These are phyloP conservation scores for Cylindrotheca closterium DNA, from an alignment of 108 stramenopile species.

Conservation along the genomic window DNA sequence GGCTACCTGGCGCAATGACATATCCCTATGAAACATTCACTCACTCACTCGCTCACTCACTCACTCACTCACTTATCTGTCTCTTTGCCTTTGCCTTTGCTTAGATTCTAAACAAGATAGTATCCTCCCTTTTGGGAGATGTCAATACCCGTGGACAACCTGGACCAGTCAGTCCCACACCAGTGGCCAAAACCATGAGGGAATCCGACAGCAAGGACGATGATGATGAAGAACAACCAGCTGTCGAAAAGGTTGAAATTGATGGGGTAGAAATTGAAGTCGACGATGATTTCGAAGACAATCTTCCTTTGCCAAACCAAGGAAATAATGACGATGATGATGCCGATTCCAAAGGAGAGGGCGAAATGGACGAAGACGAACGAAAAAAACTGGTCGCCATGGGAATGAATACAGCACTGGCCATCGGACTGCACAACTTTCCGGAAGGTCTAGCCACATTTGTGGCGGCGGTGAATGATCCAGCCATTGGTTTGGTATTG, in stretches of 20 bases:
- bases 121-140: too few relatives aligned
- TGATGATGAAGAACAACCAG: constrained; percentile 4
- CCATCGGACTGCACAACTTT: constrained; percentile 88
- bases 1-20: background rate
- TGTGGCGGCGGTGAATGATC: constrained; percentile 68
- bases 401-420: constrained; percentile 78
- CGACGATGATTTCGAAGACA: constrained; percentile 11
- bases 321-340: background rate
- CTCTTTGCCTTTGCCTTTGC: too few relatives aligned
- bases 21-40: constrained; percentile 1
- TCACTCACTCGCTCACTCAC: too few relatives aligned
- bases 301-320: constrained; percentile 8
- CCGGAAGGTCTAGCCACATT: constrained; percentile 91
- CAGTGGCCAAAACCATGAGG: too few relatives aligned
- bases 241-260: constrained; percentile 2
- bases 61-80: too few relatives aligned
- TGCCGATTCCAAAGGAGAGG: background rate
- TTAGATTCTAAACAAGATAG: too few relatives aligned
- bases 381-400: constrained; percentile 47
- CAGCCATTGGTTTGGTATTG: constrained; percentile 63
- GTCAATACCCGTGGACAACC: too few relatives aligned
- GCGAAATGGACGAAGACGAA: constrained; percentile 6
- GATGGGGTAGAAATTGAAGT: background rate
- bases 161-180: too few relatives aligned
- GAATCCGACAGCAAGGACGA: constrained; percentile 3